Evolutionary conservation across 176 grass and related monocot genomes (phyloP), one percentile per base, ranked within the genome.

Genomic region (Aegilops longissima): DNA sequence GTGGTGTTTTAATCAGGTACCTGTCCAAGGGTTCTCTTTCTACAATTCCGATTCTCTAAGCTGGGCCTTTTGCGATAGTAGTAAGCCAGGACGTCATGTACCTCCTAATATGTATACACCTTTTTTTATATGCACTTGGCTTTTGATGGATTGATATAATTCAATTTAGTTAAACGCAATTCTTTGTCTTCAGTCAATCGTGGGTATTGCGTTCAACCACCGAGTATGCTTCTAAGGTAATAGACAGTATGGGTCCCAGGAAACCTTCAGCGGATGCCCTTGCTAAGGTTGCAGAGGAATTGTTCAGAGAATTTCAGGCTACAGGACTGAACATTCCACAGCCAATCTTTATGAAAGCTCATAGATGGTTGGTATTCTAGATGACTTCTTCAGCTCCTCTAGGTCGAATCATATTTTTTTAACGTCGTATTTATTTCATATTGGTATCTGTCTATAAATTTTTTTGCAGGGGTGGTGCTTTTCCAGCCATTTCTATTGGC

Each of bases 121-220:
- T 58, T 45, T 10, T 10, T 62, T 74, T 17, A 25, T 80, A 12
- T 31, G 12, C 62, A 67, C 54, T 18, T 31, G 4, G 44, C 12
- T 21, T 78, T 75, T 67, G 76, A 34, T 52, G 3, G 6, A 31
- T 2, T 75, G 51, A 81, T 59, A 81, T 59, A 35, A 12, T 51
- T 78, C 61, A 40, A 27, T 76, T 70, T 70, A 8, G 27, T 80
- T 72, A 33, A 25, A 78, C 88, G 7, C 8, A 39, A 30, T 76
- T 88, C 3, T 92, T 76, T 69, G 16, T 81, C 23, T 92, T 65
- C 86, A 96, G 96, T 47, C 91, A 98, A 74, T 89, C 35, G 80
- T 98, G 96, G 96, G 90, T 94, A 6, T 83, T 98, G 73, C 92
- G 95, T 86, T 98, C 96, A 11, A 98, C 92, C 76, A 42, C 90